Percentiles rank a stretch among this genome's conserved stretches.
phyloP scores from a whole-genome alignment of 139 green algal genomes.

The Zygnema circumcarinatum region DNA sequence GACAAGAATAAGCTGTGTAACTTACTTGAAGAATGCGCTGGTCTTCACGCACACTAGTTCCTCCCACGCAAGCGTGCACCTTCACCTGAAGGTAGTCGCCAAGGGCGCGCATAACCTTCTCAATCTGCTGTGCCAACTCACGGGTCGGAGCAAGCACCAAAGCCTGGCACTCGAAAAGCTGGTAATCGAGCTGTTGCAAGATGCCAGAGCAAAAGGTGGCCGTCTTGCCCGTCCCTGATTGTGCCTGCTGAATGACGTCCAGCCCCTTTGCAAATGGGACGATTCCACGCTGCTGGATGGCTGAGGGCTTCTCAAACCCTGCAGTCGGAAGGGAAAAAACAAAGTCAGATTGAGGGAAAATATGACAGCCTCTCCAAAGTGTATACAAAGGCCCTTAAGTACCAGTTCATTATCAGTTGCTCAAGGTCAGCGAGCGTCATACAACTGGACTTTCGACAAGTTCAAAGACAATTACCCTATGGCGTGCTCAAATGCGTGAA shows the following conservation, averaged over 20 bases:
- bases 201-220: slow-evolving; percentile 98
- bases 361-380: no score
- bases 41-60: slow-evolving; percentile 95
- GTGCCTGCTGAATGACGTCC: slow-evolving; percentile 99
- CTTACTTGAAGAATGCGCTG: slow-evolving; percentile 87
- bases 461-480: no score
- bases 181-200: slow-evolving; percentile 97
- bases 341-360: no score
- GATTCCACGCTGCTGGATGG: slow-evolving; percentile 99
- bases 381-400: no score
- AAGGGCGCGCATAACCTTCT: slow-evolving; percentile 98
- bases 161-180: slow-evolving; percentile 91
- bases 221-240: slow-evolving; percentile 99
- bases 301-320: slow-evolving; percentile 98
- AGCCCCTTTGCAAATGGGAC: slow-evolving; percentile 96
- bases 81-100: slow-evolving; percentile 98
- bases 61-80: slow-evolving; percentile 99
- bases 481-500: no score
- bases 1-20: slow-evolving; percentile 5
- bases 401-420: no score
- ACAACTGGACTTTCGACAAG: no score
- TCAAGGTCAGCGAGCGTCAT: no score
- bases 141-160: slow-evolving; percentile 98
- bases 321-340: background rate
- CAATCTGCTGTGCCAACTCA: slow-evolving; percentile 99